Conservation (phyloP, 768 basidiomycete genomes). For the Paxillus involutus region DNA sequence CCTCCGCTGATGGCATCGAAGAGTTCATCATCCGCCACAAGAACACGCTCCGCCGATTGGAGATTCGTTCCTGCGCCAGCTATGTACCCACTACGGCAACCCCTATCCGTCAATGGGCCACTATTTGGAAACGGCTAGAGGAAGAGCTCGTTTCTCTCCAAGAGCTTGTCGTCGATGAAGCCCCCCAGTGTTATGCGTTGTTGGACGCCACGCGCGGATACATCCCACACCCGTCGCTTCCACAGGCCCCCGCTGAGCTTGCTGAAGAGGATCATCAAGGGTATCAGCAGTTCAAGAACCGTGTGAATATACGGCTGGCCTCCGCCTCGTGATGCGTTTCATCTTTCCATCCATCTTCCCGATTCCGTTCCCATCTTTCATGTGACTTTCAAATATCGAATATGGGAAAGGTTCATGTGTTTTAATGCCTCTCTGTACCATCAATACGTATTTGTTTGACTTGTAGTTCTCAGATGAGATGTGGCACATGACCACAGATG, state of each 20-base stretch:
- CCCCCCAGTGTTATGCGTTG: conserved; percentile 21
- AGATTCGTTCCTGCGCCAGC: conserved; percentile 26
- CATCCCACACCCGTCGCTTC: conserved; percentile 15
- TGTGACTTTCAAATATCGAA: too few species aligned
- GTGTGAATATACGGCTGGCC: conserved; percentile 11
- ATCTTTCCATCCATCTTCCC: not conserved
- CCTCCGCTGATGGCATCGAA: conserved; percentile 23
- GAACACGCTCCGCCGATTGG: conserved; percentile 19
- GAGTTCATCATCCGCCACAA: conserved; percentile 34
- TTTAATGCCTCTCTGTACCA: too few species aligned
- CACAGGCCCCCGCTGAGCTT: not conserved
- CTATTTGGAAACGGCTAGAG: conserved; percentile 25
- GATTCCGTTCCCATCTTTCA: not conserved
- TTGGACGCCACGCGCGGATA: conserved; percentile 24
- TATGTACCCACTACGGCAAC: conserved; percentile 16
- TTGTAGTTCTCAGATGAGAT: too few species aligned
- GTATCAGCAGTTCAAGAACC: conserved; percentile 8
- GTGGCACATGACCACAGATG: too few species aligned
- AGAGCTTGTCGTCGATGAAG: conserved; percentile 19
- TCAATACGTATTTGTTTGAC: too few species aligned
- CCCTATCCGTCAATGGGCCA: conserved; percentile 25
- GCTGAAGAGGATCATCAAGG: conserved; percentile 12
- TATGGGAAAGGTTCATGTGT: too few species aligned
- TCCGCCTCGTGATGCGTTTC: not conserved
- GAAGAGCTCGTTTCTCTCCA: conserved; percentile 22